Base-by-base conservation (phyloP, 2,329 filamentous ascomycete species). In the Trichoderma asperellum region DNA sequence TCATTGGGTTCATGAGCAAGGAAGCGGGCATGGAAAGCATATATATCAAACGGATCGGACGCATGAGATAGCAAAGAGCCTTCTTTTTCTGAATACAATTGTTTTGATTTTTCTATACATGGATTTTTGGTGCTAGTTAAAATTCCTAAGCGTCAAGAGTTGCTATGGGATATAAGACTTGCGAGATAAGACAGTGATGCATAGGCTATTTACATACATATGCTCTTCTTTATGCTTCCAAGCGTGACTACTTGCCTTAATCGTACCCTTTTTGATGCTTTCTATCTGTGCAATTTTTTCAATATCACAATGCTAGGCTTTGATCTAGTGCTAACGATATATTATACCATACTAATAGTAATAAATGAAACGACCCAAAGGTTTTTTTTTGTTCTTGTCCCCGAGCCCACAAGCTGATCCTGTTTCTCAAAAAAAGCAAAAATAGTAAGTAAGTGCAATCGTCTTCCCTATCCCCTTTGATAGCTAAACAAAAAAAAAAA, bases 331-430 rank as follows among this genome's bases (percentile, higher is more conserved):
- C 37, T 40, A 63, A 43, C 29, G 27, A 47, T 57, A 57, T 56
- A 57, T 65, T 65, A 65, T 57, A 27, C 24, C 27, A 35, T 12
- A 47, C 52, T 47, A 52, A 65, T 34, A 56, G 5, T 34, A 35
- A 16, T 43, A 43, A 43, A 43, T 5, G 24, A 43, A 34, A 56
- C 43, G 5, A 59, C 12, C 34, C 24, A 43, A n/a, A 16, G 18
- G 18, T 55, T 63, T 64, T 55, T 63, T 64, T 64, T 56, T 32
- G 29, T 24, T 64, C 61, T 43, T 56, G 49, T 64, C 55, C 61
- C 61, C 49, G 61, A 56, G 11, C 43, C 61, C 61, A 55, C 34
- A 43, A 40, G 18, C 11, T 37, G 35, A 56, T 55, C 61, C 49
- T 55, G 34, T 64, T 56, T 56, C 34, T 47, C 18, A 21, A 40